Conservation (phyloP, 371 early-diverging fungal genomes). For the Mucor irregularis region DNA sequence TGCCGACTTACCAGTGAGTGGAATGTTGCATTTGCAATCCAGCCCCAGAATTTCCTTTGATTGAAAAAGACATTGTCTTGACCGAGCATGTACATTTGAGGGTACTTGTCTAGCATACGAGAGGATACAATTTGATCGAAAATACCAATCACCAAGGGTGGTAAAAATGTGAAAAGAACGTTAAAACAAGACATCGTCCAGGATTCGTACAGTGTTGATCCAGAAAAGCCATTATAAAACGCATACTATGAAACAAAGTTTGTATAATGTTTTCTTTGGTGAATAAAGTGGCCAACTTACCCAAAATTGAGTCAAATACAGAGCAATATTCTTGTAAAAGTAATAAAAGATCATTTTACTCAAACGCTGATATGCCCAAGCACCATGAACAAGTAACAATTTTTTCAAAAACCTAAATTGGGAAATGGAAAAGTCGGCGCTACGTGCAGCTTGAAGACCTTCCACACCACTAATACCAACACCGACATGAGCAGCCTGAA, state of each 20-base stretch:
- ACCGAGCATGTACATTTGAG: slow-evolving; percentile 85
- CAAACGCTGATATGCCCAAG: slow-evolving; percentile 79
- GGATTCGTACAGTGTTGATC: slow-evolving; percentile 74
- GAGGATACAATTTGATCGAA: slow-evolving; percentile 83
- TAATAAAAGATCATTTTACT: slow-evolving; percentile 74
- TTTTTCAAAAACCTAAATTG: slow-evolving; percentile 79
- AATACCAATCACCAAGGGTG: slow-evolving; percentile 75
- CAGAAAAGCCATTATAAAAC: slow-evolving; percentile 82
- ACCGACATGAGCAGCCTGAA: slow-evolving; percentile 87
- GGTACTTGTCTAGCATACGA: slow-evolving; percentile 70
- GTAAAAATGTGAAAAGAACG: slow-evolving; percentile 78
- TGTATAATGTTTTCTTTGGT: neutral
- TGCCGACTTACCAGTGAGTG: slow-evolving; percentile 75
- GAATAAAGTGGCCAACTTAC: slow-evolving; percentile 26
- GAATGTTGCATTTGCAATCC: slow-evolving; percentile 85
- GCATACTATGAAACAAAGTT: slow-evolving; percentile 37
- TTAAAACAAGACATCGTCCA: slow-evolving; percentile 74
- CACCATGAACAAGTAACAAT: slow-evolving; percentile 79
- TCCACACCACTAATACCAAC: slow-evolving; percentile 88
- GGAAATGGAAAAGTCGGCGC: slow-evolving; percentile 85
- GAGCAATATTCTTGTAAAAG: slow-evolving; percentile 86
- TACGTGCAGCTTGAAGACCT: slow-evolving; percentile 77
- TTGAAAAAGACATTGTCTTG: slow-evolving; percentile 88
- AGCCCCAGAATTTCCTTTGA: slow-evolving; percentile 85
- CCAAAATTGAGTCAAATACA: slow-evolving; percentile 71